These are phyloP conservation scores for Theileria equi DNA, from an alignment of 169 alveolate genomes.

Conservation along the genomic window DNA sequence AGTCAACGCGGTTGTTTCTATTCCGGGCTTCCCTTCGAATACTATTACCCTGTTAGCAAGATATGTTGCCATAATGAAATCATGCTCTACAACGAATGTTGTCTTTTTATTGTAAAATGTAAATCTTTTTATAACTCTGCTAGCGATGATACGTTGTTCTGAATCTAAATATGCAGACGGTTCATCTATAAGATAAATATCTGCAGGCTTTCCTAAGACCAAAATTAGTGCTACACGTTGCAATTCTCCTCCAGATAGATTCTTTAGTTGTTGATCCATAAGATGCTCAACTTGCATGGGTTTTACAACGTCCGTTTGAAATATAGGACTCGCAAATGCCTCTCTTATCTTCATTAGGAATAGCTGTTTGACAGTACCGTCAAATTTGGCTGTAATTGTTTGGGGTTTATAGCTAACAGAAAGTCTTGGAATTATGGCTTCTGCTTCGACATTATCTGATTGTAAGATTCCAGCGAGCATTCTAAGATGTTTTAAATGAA, in stretches of 20 bases:
- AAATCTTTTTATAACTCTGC: conserved; percentile 97
- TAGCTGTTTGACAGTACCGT: conserved; percentile 94
- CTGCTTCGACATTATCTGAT: conserved; percentile 87
- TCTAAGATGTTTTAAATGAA: conserved; percentile 1
- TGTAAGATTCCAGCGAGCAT: conserved; percentile 93
- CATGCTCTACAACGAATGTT: conserved; percentile 99
- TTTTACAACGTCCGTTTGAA: conserved; percentile 94
- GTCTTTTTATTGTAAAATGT: conserved; percentile 95
- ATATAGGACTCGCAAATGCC: conserved; percentile 88
- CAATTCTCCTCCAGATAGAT: conserved; percentile 98
- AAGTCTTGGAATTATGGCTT: conserved; percentile 85
- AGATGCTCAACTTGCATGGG: conserved; percentile 93
- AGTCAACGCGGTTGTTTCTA: conserved; percentile 66
- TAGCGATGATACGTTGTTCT: conserved; percentile 97
- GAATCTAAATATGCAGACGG: conserved; percentile 99
- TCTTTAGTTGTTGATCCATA: conserved; percentile 93
- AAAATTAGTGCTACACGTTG: conserved; percentile 96
- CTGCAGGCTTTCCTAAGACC: conserved; percentile 97
- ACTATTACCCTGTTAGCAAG: conserved; percentile 99
- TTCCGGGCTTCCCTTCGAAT: conserved; percentile 95
- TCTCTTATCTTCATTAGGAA: conserved; percentile 89
- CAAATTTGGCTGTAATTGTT: conserved; percentile 94
- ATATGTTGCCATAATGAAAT: conserved; percentile 99
- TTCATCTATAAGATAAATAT: conserved; percentile 97
- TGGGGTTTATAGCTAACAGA: conserved; percentile 97